These are phyloP conservation scores for Diddensiella transvaalensis DNA, from an alignment of 805 yeast species.

Conservation along the genomic window DNA sequence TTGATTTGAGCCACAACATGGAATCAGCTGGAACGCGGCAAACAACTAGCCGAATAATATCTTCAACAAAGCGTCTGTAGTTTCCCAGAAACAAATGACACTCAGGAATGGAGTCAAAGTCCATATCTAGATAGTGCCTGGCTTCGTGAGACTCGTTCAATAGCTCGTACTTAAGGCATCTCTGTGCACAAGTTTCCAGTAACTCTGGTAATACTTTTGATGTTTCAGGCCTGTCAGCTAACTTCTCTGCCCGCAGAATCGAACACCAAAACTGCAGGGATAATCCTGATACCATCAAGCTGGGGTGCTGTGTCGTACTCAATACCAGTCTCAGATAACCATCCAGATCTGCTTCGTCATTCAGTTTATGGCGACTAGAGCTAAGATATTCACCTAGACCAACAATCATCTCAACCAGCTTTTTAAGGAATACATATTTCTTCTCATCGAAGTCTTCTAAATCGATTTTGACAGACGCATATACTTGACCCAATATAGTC, in stretches of 20 bases:
- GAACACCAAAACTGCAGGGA: slow-evolving; percentile 94
- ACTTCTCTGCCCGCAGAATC: slow-evolving; percentile 74
- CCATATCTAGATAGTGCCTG: slow-evolving; percentile 68
- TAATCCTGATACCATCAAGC: slow-evolving; percentile 84
- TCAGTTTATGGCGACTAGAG: slow-evolving; percentile 41
- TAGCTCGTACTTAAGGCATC: slow-evolving; percentile 69
- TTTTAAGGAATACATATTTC: slow-evolving; percentile 76
- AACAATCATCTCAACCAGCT: slow-evolving; percentile 90
- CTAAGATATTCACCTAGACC: slow-evolving; percentile 76
- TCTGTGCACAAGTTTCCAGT: slow-evolving; percentile 70
- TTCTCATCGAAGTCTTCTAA: slow-evolving; percentile 71
- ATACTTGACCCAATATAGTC: slow-evolving; percentile 60
- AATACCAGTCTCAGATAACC: slow-evolving; percentile 72
- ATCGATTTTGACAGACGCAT: slow-evolving; percentile 48
- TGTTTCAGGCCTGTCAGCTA: slow-evolving; percentile 39
- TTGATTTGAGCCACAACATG: slow-evolving; percentile 71
- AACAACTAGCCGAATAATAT: slow-evolving; percentile 80
- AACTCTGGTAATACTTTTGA: slow-evolving; percentile 59
- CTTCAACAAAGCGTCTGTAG: slow-evolving; percentile 82
- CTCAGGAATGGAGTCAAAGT: slow-evolving; percentile 85
- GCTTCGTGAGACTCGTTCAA: slow-evolving; percentile 63
- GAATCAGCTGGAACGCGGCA: slow-evolving; percentile 84
- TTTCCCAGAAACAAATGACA: slow-evolving; percentile 69
- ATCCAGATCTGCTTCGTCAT: slow-evolving; percentile 55
- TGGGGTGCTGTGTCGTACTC: slow-evolving; percentile 76